Evolutionary conservation across 257 asterid species (phyloP).

Genomic region (Nicotiana paniculata): DNA sequence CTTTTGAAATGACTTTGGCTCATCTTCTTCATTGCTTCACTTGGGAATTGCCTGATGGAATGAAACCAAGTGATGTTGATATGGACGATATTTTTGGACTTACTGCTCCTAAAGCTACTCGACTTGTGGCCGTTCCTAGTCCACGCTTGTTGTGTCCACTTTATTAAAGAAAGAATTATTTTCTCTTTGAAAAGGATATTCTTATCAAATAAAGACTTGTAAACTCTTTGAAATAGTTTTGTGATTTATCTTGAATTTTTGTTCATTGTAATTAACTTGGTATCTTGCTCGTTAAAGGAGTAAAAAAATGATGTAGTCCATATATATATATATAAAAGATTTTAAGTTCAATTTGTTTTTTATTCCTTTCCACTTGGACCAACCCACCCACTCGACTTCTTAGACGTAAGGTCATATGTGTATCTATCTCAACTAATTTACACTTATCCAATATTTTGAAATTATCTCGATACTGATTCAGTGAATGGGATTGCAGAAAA

Average conservation of each 20-base stretch:
- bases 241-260: background rate
- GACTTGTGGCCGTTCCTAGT: slow-evolving; percentile 32
- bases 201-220: background rate
- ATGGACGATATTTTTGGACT: slow-evolving; percentile 45
- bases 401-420: no score
- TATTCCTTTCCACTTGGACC: no score
- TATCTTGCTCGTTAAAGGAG: no score
- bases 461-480: no score
- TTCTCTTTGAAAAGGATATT: background rate
- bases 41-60: slow-evolving; percentile 41
- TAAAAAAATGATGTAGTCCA: no score
- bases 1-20: slow-evolving; percentile 36
- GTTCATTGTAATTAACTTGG: background rate
- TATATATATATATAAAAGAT: no score
- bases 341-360: no score
- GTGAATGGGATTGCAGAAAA: no score
- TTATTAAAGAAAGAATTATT: background rate
- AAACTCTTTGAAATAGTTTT: background rate
- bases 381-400: no score
- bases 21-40: slow-evolving; percentile 38
- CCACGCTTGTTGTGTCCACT: slow-evolving; percentile 34
- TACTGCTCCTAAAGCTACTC: slow-evolving; percentile 30
- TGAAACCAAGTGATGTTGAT: slow-evolving; percentile 30
- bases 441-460: no score
- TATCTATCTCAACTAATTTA: no score